These are phyloP conservation scores for Coprinopsis cinerea DNA, from an alignment of 768 basidiomycete species.

Conservation along the genomic window DNA sequence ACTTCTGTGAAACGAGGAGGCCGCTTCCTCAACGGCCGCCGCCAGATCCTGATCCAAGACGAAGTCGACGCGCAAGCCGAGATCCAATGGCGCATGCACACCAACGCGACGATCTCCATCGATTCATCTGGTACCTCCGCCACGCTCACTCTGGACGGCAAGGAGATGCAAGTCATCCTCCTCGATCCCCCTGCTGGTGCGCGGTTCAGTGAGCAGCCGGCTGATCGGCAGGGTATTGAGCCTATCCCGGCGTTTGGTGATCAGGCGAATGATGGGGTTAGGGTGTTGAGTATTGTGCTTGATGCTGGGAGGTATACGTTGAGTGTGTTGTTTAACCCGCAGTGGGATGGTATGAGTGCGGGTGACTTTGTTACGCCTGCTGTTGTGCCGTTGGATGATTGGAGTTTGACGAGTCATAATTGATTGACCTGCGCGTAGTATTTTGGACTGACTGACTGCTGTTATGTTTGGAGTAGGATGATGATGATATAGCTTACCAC, in stretches of 20 bases:
- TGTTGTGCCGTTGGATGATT: slow-evolving; percentile 62
- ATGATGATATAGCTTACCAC: too few species aligned
- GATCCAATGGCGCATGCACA: slow-evolving; percentile 91
- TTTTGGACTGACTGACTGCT: too few species aligned
- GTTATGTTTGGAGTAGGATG: background rate
- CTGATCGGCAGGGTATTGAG: slow-evolving; percentile 55
- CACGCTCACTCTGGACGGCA: slow-evolving; percentile 63
- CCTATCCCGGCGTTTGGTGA: slow-evolving; percentile 55
- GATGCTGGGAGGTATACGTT: slow-evolving; percentile 69
- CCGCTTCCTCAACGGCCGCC: slow-evolving; percentile 74
- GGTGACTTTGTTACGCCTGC: slow-evolving; percentile 62
- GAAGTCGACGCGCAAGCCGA: slow-evolving; percentile 61
- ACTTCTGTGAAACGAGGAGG: slow-evolving; percentile 79
- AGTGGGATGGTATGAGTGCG: slow-evolving; percentile 67
- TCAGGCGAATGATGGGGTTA: slow-evolving; percentile 73
- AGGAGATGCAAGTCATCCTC: slow-evolving; percentile 62
- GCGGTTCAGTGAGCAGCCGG: slow-evolving; percentile 46
- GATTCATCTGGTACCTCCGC: slow-evolving; percentile 55
- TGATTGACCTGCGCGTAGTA: slow-evolving; percentile 16
- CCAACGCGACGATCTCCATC: slow-evolving; percentile 74
- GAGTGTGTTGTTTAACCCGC: slow-evolving; percentile 90
- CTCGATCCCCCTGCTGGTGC: slow-evolving; percentile 66
- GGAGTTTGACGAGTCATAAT: slow-evolving; percentile 79
- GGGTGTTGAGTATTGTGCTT: slow-evolving; percentile 68
- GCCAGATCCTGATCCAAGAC: slow-evolving; percentile 90